Base-by-base conservation (phyloP, 2,329 filamentous ascomycete genomes). In the Niveomyces coronatus region DNA sequence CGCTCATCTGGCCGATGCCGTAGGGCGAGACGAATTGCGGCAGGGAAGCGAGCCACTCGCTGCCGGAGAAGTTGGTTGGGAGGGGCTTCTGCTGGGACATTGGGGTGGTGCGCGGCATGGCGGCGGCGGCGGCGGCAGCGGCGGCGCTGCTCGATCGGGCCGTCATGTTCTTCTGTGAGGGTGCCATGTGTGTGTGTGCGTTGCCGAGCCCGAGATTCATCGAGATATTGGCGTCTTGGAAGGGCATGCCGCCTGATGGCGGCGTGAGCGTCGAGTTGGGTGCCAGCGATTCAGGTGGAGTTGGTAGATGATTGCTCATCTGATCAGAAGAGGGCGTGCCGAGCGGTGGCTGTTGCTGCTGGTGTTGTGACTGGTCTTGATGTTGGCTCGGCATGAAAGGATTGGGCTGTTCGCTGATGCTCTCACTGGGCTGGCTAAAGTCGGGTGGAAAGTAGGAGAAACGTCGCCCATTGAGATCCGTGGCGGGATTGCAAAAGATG, bases 371-470 rank as follows among this genome's bases (percentile, higher is more conserved):
- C 4, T 30, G 26, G n/a, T 39, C 15, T 3, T 23, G 26, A n/a
- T 36, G 42, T 8, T 28, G 42, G 7, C 39, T 37, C 3, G 39
- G 36, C 5, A 40, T 37, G 19, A 43, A 38, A 5, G 30, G 11
- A 8, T 26, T 31, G 13, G 37, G 17, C 28, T 40, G 37, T n/a
- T 40, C 37, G 18, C 23, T 30, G 26, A 40, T 23, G 0, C 37
- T 41, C 4, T 63, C 59, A 11, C 52, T 51, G 10, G 52, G 45
- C 14, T 62, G 55, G 20, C 50, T 51, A 9, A 62, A 59, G 15
- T 79, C 75, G 2, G 76, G 76, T 9, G 77, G 74, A 45, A 79
- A 79, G 47, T 79, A 76, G 13, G 75, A 79, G 44, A 77, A 76
- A 7, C 75, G 64, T 16, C 76, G 67, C 7, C 75, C 74, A 28